phyloP scores from a whole-genome alignment of 441 rosid genomes.

The Dalechampia spathulata region DNA sequence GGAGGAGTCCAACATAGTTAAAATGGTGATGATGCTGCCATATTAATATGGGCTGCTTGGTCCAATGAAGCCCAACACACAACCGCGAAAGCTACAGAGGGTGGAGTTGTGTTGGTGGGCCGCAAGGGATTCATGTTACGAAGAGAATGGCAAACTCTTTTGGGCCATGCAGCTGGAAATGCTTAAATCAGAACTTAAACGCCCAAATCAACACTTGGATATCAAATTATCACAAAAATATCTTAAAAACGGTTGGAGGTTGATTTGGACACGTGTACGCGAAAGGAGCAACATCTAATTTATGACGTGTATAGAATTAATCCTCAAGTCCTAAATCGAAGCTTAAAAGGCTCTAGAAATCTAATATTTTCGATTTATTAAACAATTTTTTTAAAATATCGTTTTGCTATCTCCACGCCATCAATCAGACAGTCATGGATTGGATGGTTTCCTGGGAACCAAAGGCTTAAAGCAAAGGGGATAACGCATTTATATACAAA shows the following conservation, averaged over 20 bases:
- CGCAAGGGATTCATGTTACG: too few relatives aligned
- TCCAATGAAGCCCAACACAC: too few relatives aligned
- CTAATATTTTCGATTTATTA: background rate
- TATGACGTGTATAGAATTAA: slow-evolving; percentile 24
- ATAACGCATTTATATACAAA: background rate
- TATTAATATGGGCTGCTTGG: too few relatives aligned
- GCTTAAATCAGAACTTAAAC: too few relatives aligned
- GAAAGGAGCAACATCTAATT: slow-evolving; percentile 25
- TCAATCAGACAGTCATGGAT: background rate
- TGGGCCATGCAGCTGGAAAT: too few relatives aligned
- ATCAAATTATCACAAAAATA: background rate
- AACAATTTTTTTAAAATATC: background rate
- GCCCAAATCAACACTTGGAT: too few relatives aligned
- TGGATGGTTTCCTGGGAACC: background rate
- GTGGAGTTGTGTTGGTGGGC: too few relatives aligned
- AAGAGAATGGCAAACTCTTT: too few relatives aligned
- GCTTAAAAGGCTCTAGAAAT: background rate
- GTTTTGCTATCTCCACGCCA: slow-evolving; percentile 5
- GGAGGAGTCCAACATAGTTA: too few relatives aligned
- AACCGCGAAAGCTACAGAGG: too few relatives aligned
- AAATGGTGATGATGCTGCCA: too few relatives aligned
- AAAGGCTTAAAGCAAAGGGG: background rate
- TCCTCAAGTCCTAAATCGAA: background rate
- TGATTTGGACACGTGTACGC: slow-evolving; percentile 41
- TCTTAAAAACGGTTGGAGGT: slow-evolving; percentile 22